phyloP scores from a whole-genome alignment of 371 early-diverging fungal species.

The Phascolomyces articulosus region DNA sequence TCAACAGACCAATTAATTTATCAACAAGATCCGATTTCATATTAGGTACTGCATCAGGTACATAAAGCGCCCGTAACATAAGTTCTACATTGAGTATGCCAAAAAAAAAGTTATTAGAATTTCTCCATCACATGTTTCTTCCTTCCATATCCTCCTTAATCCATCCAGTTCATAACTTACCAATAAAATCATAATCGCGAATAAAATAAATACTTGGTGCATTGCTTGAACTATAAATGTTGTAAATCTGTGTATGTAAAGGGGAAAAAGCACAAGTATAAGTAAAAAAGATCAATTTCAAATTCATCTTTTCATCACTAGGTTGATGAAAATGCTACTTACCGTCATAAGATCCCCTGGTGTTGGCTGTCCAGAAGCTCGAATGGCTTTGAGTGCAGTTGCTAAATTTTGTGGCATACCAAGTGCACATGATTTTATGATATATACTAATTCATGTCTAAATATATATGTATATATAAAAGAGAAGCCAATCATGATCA shows the following conservation, averaged over 20 bases:
- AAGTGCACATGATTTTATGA: constrained; percentile 50
- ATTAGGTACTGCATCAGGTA: constrained; percentile 46
- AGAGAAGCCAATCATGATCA: background rate
- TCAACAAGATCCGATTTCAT: constrained; percentile 57
- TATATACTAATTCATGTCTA: constrained; percentile 57
- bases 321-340: too few relatives aligned
- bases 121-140: too few relatives aligned
- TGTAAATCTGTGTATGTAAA: constrained; percentile 41
- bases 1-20: constrained; percentile 63
- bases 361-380: constrained; percentile 56
- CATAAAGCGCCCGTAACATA: constrained; percentile 48
- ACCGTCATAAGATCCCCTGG: constrained; percentile 67
- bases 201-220: constrained; percentile 56
- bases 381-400: constrained; percentile 58
- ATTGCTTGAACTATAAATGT: constrained; percentile 40
- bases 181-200: constrained; percentile 62
- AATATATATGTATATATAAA: too few relatives aligned
- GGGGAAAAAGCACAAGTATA: too few relatives aligned
- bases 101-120: background rate
- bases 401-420: constrained; percentile 52
- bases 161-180: constrained; percentile 32
- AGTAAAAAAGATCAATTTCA: too few relatives aligned
- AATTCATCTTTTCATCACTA: too few relatives aligned
- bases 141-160: too few relatives aligned
- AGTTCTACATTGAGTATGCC: constrained; percentile 31